phyloP scores from a whole-genome alignment of 2,329 filamentous ascomycete genomes.

The Ophiostoma tasmaniense region DNA sequence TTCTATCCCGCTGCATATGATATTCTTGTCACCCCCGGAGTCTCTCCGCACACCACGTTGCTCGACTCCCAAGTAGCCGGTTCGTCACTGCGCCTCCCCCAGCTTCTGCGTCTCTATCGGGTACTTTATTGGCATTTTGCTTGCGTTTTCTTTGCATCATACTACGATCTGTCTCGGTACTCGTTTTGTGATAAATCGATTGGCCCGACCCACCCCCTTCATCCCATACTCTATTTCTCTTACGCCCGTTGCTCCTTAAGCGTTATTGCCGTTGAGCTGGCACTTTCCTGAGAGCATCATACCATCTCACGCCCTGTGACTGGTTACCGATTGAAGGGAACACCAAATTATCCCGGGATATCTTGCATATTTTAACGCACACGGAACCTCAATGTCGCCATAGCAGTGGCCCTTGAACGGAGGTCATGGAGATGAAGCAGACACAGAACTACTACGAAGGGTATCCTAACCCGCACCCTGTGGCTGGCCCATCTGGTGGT shows the following conservation, averaged over 20 bases:
- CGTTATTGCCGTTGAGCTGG: not conserved
- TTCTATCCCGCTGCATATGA: not conserved
- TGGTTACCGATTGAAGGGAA: not conserved
- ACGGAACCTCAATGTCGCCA: conserved; percentile 14
- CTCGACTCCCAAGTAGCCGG: not conserved
- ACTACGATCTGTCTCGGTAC: not conserved
- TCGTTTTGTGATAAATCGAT: not conserved
- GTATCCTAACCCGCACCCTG: conserved; percentile 10
- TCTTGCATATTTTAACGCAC: not conserved
- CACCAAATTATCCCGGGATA: not conserved
- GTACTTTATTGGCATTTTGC: not conserved
- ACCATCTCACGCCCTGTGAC: not conserved
- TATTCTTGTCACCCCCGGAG: not conserved
- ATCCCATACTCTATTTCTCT: not conserved
- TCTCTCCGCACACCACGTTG: not conserved
- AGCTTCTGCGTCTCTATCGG: not conserved
- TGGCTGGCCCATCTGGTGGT: conserved; percentile 2
- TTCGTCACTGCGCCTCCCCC: not conserved
- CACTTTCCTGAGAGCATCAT: not conserved
- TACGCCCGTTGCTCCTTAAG: not conserved
- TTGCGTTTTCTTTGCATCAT: not conserved
- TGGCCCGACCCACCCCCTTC: not conserved
- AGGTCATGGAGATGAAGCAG: conserved; percentile 19
- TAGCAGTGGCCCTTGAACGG: conserved; percentile 2
- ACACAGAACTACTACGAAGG: conserved; percentile 16